Conservation (phyloP, 345 rosid genomes). For the Angophora floribunda region DNA sequence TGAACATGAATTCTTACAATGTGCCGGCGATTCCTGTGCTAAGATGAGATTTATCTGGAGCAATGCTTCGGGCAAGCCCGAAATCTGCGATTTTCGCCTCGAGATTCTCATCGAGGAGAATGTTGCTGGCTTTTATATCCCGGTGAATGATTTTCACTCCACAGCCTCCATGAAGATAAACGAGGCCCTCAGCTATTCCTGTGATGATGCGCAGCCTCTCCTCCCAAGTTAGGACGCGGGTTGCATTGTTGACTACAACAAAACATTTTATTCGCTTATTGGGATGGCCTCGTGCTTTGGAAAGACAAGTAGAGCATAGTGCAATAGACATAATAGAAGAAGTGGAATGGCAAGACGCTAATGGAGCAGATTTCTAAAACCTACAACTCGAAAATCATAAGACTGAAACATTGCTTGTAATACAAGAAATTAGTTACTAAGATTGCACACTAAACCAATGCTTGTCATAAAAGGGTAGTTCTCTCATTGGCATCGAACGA, state of each 20-base stretch:
- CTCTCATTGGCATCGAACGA: background rate
- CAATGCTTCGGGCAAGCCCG: constrained; percentile 55
- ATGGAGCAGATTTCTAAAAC: background rate
- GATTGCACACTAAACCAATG: background rate
- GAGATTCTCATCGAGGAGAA: constrained; percentile 55
- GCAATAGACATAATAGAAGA: background rate
- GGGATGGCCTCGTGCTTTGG: background rate
- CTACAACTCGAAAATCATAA: background rate
- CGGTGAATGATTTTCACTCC: constrained; percentile 60
- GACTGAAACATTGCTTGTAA: background rate
- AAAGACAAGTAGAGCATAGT: background rate
- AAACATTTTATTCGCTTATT: background rate
- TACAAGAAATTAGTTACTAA: background rate
- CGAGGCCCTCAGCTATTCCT: constrained; percentile 77
- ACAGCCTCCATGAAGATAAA: constrained; percentile 54
- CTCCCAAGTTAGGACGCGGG: constrained; percentile 48
- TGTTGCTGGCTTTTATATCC: constrained; percentile 76
- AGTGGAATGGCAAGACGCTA: too few relatives aligned
- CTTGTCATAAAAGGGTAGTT: background rate
- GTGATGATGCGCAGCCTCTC: constrained; percentile 42
- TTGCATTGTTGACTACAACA: constrained; percentile 31
- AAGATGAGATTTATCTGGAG: constrained; percentile 30
- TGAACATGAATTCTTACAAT: constrained; percentile 26
- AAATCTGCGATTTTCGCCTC: constrained; percentile 76
- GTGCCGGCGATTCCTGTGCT: constrained; percentile 77